phyloP scores from a whole-genome alignment of 192 early-diverging fungal genomes.

The Entomortierella chlamydospora region DNA sequence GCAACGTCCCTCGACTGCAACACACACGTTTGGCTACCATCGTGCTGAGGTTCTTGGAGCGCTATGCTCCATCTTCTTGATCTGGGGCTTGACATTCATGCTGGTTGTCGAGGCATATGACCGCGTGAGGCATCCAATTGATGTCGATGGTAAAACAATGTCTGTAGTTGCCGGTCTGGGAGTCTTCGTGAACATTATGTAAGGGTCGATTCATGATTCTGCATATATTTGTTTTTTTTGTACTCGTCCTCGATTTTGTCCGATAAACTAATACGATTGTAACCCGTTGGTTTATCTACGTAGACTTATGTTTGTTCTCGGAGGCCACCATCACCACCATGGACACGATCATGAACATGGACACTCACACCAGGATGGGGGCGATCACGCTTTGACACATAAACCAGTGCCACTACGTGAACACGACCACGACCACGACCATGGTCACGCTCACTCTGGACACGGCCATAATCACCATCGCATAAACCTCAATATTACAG shows the following conservation, averaged over 20 bases:
- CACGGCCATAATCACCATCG: conserved; percentile 58
- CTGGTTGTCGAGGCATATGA: conserved; percentile 80
- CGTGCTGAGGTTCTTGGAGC: conserved; percentile 86
- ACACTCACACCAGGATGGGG: not conserved
- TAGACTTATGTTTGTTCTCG: conserved; percentile 67
- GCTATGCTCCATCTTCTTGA: conserved; percentile 77
- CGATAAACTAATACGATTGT: no score
- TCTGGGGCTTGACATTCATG: conserved; percentile 78
- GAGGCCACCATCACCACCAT: conserved; percentile 56
- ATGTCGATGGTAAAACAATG: conserved; percentile 79
- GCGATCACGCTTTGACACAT: not conserved
- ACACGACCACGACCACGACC: conserved; percentile 13
- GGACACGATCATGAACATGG: conserved; percentile 42
- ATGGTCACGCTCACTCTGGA: conserved; percentile 8
- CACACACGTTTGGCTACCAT: conserved; percentile 79
- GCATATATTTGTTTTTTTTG: conserved; percentile 41
- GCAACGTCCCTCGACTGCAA: conserved; percentile 53
- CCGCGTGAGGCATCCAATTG: conserved; percentile 68
- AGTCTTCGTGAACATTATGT: conserved; percentile 80
- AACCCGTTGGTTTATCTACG: not conserved
- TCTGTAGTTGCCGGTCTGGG: conserved; percentile 75
- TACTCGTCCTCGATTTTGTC: no score
- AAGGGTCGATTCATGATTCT: conserved; percentile 50
- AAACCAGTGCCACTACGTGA: conserved; percentile 24
- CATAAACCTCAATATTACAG: conserved; percentile 73